Evolutionary conservation across 208 protist genomes (phyloP).

Genomic region (Acanthamoeba triangularis): DNA sequence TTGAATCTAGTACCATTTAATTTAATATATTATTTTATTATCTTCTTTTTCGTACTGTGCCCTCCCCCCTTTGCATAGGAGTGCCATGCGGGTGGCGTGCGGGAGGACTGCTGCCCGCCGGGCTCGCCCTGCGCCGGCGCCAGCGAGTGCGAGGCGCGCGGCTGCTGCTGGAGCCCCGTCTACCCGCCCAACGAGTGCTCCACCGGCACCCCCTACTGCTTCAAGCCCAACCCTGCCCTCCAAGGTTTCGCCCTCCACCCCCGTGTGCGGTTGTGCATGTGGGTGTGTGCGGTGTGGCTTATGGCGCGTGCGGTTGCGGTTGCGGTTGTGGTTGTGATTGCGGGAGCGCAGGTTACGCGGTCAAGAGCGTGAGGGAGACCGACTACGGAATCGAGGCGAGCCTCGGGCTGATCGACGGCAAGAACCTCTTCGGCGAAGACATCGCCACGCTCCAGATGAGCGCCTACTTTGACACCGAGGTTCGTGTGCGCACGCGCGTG

Average conservation of each 20-base stretch:
- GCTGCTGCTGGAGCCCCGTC: slow-evolving; percentile 80
- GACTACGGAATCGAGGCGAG: background rate
- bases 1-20: too few species aligned
- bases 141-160: slow-evolving; percentile 60
- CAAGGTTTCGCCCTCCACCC: background rate
- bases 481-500: background rate
- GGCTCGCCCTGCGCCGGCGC: background rate
- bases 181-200: slow-evolving; percentile 24
- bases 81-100: slow-evolving; percentile 34
- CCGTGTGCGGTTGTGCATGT: too few species aligned
- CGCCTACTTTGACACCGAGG: slow-evolving; percentile 80
- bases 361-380: slow-evolving; percentile 16
- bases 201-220: slow-evolving; percentile 32
- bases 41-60: too few species aligned
- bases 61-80: background rate
- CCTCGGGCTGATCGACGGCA: slow-evolving; percentile 16
- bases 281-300: background rate
- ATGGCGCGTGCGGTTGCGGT: background rate
- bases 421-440: slow-evolving; percentile 81
- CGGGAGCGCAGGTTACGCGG: slow-evolving; percentile 39
- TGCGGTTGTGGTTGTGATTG: too few species aligned
- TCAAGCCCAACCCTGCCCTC: slow-evolving; percentile 57
- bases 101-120: slow-evolving; percentile 67
- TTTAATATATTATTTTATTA: too few species aligned
- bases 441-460: slow-evolving; percentile 75